Base-by-base conservation (phyloP, 495 filamentous ascomycete species). In the Penicillium alfredii region DNA sequence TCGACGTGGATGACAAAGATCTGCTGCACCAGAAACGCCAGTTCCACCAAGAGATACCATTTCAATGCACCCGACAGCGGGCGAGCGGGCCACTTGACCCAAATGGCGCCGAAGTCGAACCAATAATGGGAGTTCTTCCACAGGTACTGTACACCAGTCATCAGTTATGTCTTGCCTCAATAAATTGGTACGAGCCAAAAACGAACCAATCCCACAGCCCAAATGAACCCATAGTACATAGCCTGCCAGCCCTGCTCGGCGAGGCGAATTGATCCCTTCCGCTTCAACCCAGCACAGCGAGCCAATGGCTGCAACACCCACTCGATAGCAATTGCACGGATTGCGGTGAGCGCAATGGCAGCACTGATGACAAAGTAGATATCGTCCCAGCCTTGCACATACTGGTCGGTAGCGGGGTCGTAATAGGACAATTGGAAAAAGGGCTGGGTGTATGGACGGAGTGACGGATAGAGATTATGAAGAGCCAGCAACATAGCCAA, bases 1-100 rank as follows among this genome's bases (percentile, higher is more conserved):
- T 98, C 93, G 41, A 97, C 84, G 61, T 97, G 82, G 53, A 98
- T 82, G 30, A 95, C 86, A 25, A 97, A 61, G 42, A 98, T 83
- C 64, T 94, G 88, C 61, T 98, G 93, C 12, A 96, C 49, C 80
- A 87, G 94, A 55, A 97, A 98, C 10, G 86, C 80, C 51, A 88
- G 81, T 60, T 97, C 89, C 16, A 81, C 83, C 29, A 98, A 71
- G 46, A 94, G 86, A 55, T 98, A 98, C 69, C 78, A 83, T 63
- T 98, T 98, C 61, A 85, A 76, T 9, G 82, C 53, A 4, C 81
- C 82, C 11, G 62, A 64, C 18, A 94, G 64, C 44, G 86, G 75
- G 28, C 85, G 77, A 33, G 74, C 68, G 1, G 92, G 93, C 80
- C 82, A 98, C 34, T 77, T 68, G 4, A 77, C 73, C 88, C 88